A percentile compares a stretch with the other conserved stretches of the same genome.
These are phyloP conservation scores for Ballota nigra DNA, from an alignment of 257 asterid species.

Conservation along the genomic window DNA sequence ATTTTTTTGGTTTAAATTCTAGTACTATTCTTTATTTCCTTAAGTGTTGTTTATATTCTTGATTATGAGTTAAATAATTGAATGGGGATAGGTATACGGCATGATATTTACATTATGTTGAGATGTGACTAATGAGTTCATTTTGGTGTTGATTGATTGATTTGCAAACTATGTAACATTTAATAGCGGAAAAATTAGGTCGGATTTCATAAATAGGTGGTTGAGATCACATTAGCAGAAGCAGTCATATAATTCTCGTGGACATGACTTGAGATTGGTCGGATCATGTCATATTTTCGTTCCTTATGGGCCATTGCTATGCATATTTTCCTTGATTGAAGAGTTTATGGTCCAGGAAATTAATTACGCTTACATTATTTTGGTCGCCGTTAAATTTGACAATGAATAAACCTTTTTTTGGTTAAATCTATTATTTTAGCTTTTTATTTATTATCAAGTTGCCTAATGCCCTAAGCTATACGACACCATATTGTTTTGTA, in stretches of 20 bases:
- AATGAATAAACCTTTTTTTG: background rate
- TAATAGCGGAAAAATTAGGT: slow-evolving; percentile 5
- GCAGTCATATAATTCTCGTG: too few species aligned
- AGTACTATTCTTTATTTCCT: background rate
- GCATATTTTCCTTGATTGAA: background rate
- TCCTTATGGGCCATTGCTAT: background rate
- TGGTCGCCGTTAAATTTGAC: background rate
- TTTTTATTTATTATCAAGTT: background rate
- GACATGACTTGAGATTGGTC: too few species aligned
- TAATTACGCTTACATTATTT: background rate
- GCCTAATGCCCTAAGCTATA: too few species aligned
- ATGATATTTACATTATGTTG: background rate
- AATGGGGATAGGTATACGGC: background rate
- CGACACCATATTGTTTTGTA: background rate
- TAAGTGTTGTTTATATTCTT: background rate
- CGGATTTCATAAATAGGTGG: too few species aligned
- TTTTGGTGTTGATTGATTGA: background rate
- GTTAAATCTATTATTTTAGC: background rate
- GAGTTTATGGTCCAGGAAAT: background rate
- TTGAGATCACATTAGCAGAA: too few species aligned
- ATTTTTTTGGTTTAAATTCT: background rate
- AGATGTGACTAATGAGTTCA: background rate
- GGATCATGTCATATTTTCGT: background rate
- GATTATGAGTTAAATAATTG: background rate
- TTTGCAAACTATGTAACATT: background rate